A percentile compares a stretch with the other conserved stretches of the same genome.
phyloP scores from a whole-genome alignment of 108 stramenopile genomes.

The Conticribra weissflogii region DNA sequence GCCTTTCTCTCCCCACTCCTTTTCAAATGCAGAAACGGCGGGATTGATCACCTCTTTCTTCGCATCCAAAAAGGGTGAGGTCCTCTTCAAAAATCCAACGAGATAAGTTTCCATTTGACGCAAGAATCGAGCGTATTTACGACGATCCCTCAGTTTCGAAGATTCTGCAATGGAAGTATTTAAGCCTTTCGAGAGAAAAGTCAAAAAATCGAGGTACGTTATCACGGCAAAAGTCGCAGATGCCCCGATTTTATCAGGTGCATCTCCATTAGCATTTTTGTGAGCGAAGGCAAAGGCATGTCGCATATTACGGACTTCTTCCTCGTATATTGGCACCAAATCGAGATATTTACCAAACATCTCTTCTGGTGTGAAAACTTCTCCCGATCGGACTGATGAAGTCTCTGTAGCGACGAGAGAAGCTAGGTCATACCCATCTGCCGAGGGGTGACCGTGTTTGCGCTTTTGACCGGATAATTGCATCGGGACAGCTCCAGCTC shows the following conservation, averaged over 20 bases:
- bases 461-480: conserved; percentile 53
- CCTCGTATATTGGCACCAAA: conserved; percentile 55
- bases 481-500: background rate
- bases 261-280: conserved; percentile 9
- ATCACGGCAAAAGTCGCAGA: conserved; percentile 27
- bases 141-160: conserved; percentile 74
- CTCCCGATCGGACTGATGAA: conserved; percentile 50
- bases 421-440: conserved; percentile 85
- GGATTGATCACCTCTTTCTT: conserved; percentile 48
- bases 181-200: conserved; percentile 55
- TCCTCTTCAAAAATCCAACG: conserved; percentile 66
- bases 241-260: background rate
- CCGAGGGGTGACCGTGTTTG: conserved; percentile 66
- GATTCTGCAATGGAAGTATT: conserved; percentile 44
- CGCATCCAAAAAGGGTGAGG: conserved; percentile 70
- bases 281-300: conserved; percentile 39
- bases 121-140: conserved; percentile 79
- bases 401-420: conserved; percentile 51
- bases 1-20: conserved; percentile 62
- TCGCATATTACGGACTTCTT: conserved; percentile 34
- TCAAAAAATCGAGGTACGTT: conserved; percentile 61
- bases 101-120: conserved; percentile 63
- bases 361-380: conserved; percentile 70
- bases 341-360: conserved; percentile 83
- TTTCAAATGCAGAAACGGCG: conserved; percentile 57